A percentile compares a stretch with the other conserved stretches of the same genome.
Conservation (phyloP, 2,329 filamentous ascomycete genomes). For the Neonectria faginata region DNA sequence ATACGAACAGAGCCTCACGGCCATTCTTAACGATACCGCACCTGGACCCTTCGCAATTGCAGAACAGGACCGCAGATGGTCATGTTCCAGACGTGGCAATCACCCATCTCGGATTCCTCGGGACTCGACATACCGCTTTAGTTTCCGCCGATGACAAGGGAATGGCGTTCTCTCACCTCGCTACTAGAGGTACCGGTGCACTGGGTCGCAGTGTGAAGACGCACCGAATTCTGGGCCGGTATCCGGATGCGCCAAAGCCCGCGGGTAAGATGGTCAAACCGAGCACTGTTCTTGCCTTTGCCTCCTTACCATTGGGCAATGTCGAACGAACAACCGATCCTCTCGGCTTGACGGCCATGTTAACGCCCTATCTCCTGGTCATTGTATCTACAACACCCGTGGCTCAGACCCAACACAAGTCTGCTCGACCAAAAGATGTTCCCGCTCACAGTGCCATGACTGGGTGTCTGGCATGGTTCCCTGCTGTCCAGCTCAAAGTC, state of each 20-base stretch:
- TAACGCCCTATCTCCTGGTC: slow-evolving; percentile 94
- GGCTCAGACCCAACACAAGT: slow-evolving; percentile 96
- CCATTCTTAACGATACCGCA: slow-evolving; percentile 91
- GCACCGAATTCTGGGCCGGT: slow-evolving; percentile 89
- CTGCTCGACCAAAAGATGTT: slow-evolving; percentile 89
- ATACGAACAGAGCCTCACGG: slow-evolving; percentile 81
- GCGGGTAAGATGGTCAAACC: slow-evolving; percentile 81
- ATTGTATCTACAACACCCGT: slow-evolving; percentile 97
- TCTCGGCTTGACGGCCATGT: slow-evolving; percentile 91
- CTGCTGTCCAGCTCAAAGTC: slow-evolving; percentile 89
- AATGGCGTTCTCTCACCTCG: slow-evolving; percentile 98
- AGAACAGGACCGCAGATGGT: slow-evolving; percentile 79
- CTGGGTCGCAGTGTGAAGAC: slow-evolving; percentile 89
- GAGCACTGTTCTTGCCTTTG: slow-evolving; percentile 93
- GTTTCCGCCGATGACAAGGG: slow-evolving; percentile 95
- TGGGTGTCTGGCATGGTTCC: slow-evolving; percentile 96
- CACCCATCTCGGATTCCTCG: slow-evolving; percentile 93
- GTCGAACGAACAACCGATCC: slow-evolving; percentile 87
- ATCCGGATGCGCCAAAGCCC: slow-evolving; percentile 77
- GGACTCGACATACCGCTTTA: slow-evolving; percentile 90
- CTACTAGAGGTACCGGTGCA: slow-evolving; percentile 88
- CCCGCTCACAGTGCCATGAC: slow-evolving; percentile 91
- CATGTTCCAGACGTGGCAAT: slow-evolving; percentile 83
- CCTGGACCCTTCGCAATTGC: slow-evolving; percentile 72
- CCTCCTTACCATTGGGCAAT: slow-evolving; percentile 92